phyloP scores from a whole-genome alignment of 1,139 yeast genomes.

The Saccharomycopsis phalli region DNA sequence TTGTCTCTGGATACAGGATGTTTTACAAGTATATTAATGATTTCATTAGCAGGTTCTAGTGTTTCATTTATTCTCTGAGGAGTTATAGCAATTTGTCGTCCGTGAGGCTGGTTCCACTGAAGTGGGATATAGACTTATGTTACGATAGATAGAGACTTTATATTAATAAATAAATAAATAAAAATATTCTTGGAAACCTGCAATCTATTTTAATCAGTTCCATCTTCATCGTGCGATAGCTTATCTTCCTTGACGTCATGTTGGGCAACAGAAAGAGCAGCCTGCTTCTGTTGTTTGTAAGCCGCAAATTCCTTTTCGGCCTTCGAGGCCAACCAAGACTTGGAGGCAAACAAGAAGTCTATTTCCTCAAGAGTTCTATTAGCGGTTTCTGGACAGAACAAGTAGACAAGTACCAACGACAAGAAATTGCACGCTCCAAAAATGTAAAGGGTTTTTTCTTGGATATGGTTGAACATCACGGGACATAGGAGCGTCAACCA shows the following conservation, averaged over 20 bases:
- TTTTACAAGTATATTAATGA: no score
- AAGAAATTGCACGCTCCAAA: constrained; percentile 32
- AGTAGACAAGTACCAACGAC: constrained; percentile 50
- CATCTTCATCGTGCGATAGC: background rate
- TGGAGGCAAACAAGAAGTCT: constrained; percentile 41
- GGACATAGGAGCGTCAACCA: constrained; percentile 41
- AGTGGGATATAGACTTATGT: no score
- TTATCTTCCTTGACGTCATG: background rate
- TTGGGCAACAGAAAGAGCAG: background rate
- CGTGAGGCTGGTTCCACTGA: no score
- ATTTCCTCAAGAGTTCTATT: constrained; percentile 54
- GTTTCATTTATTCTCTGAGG: no score
- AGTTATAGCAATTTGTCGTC: no score
- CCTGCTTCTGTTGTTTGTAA: background rate
- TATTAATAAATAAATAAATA: no score
- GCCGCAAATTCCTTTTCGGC: constrained; percentile 5
- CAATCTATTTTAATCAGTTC: no score
- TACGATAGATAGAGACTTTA: no score
- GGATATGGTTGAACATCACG: constrained; percentile 39
- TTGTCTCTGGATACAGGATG: no score
- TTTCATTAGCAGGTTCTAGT: no score
- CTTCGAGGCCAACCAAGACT: constrained; percentile 2
- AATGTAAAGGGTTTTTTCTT: constrained; percentile 32
- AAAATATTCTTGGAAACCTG: no score
- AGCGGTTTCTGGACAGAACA: constrained; percentile 63